Percentiles rank a stretch among this genome's conserved stretches.
Evolutionary conservation across 2,329 filamentous ascomycete genomes (phyloP).

Genomic region (Fusarium nanum): DNA sequence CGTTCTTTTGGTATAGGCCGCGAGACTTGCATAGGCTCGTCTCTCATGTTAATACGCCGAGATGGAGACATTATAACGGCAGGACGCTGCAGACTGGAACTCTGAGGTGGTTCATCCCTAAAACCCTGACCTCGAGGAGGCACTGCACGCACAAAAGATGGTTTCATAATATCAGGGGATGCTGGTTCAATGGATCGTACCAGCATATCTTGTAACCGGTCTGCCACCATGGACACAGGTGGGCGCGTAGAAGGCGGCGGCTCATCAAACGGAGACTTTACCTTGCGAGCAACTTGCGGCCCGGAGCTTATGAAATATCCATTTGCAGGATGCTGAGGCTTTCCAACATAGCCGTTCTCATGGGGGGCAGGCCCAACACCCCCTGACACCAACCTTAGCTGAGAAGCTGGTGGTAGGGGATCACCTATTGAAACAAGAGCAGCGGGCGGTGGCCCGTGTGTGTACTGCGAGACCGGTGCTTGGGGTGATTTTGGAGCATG

Average conservation of each 20-base stretch:
- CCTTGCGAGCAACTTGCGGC: constrained; percentile 44
- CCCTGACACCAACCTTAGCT: constrained; percentile 34
- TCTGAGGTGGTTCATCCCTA: constrained; percentile 36
- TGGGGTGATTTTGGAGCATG: constrained; percentile 25
- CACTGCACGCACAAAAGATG: constrained; percentile 51
- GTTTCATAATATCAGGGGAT: constrained; percentile 53
- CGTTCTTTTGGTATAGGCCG: constrained; percentile 34
- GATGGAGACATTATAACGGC: constrained; percentile 37
- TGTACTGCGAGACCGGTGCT: constrained; percentile 15
- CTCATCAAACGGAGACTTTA: constrained; percentile 43
- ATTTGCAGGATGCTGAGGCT: constrained; percentile 32
- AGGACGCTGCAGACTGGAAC: constrained; percentile 36
- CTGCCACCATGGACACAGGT: constrained; percentile 24
- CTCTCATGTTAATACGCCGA: constrained; percentile 29
- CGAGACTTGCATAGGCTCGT: constrained; percentile 30
- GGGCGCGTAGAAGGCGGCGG: constrained; percentile 38
- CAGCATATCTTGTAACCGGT: constrained; percentile 55
- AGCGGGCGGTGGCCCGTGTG: constrained; percentile 22
- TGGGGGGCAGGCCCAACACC: constrained; percentile 40
- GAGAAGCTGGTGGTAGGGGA: constrained; percentile 34
- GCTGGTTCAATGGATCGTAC: constrained; percentile 60
- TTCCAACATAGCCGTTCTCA: constrained; percentile 47
- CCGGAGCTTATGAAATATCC: constrained; percentile 31
- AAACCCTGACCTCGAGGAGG: constrained; percentile 46
- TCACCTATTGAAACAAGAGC: constrained; percentile 20